Percentiles rank a stretch among this genome's conserved stretches.
These are phyloP conservation scores for Pichia manshurica DNA, from an alignment of 805 yeast species.

Conservation along the genomic window DNA sequence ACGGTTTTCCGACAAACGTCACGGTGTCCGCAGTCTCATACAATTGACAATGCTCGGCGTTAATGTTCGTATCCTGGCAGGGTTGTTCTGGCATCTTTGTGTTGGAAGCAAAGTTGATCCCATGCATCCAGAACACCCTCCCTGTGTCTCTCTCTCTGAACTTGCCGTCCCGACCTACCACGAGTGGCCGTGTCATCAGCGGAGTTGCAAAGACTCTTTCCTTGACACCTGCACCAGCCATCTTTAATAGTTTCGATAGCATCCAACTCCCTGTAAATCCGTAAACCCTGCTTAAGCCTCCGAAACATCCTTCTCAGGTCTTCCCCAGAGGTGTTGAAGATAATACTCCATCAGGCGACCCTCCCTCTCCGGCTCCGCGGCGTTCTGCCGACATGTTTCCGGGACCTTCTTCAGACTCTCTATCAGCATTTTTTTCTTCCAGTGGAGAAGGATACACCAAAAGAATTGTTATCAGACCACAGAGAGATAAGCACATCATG, in stretches of 20 bases:
- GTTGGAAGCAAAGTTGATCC: conserved; percentile 75
- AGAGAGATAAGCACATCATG: too few species aligned
- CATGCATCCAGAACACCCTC: conserved; percentile 60
- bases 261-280: too few species aligned
- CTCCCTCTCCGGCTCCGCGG: too few species aligned
- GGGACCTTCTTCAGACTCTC: too few species aligned
- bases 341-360: neutral
- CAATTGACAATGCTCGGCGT: conserved; percentile 41
- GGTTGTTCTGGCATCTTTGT: conserved; percentile 67
- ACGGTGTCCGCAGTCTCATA: conserved; percentile 64
- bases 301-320: too few species aligned
- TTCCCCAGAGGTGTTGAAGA: neutral
- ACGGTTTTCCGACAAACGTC: conserved; percentile 80
- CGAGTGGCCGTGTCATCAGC: conserved; percentile 20
- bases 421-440: too few species aligned
- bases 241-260: neutral
- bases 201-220: conserved; percentile 5
- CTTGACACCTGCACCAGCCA: neutral
- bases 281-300: too few species aligned
- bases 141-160: conserved; percentile 50
- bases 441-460: too few species aligned
- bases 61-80: conserved; percentile 34
- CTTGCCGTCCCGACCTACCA: conserved; percentile 45
- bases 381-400: too few species aligned
- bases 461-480: too few species aligned